Conservation (phyloP, 345 rosid species). For the Arabis alpina region DNA sequence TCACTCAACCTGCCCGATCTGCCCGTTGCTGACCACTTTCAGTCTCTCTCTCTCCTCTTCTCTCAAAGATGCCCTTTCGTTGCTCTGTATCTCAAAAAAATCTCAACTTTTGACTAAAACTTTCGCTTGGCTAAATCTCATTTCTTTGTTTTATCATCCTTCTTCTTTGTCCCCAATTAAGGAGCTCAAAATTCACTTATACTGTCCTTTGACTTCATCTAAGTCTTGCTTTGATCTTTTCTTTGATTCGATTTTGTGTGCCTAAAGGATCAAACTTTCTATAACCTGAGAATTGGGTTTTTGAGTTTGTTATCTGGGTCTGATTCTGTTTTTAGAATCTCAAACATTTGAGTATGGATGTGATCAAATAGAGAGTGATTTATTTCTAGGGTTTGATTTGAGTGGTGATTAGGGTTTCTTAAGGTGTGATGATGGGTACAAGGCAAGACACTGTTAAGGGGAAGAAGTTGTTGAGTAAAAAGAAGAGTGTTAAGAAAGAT, state of each 20-base stretch:
- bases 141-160: constrained; percentile 21
- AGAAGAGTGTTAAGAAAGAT: constrained; percentile 52
- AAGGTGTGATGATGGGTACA: constrained; percentile 51
- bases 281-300: constrained; percentile 23
- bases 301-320: constrained; percentile 38
- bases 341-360: constrained; percentile 17
- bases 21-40: constrained; percentile 66
- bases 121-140: constrained; percentile 30
- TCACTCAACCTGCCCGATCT: constrained; percentile 63
- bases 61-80: constrained; percentile 38
- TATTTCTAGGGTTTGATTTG: constrained; percentile 28
- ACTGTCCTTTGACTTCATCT: not conserved
- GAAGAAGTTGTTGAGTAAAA: constrained; percentile 41
- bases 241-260: not conserved
- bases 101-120: constrained; percentile 55
- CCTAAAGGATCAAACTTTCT: constrained; percentile 28
- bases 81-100: constrained; percentile 32
- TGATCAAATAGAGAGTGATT: constrained; percentile 29
- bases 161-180: constrained; percentile 32
- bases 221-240: constrained; percentile 4
- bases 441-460: constrained; percentile 46
- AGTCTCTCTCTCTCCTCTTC: constrained; percentile 43
- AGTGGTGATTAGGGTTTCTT: constrained; percentile 26
- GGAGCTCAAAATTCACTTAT: constrained; percentile 32
- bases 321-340: constrained; percentile 22